Evolutionary conservation across 2,329 filamentous ascomycete species (phyloP).

Genomic region (Hirsutella rhossiliensis): DNA sequence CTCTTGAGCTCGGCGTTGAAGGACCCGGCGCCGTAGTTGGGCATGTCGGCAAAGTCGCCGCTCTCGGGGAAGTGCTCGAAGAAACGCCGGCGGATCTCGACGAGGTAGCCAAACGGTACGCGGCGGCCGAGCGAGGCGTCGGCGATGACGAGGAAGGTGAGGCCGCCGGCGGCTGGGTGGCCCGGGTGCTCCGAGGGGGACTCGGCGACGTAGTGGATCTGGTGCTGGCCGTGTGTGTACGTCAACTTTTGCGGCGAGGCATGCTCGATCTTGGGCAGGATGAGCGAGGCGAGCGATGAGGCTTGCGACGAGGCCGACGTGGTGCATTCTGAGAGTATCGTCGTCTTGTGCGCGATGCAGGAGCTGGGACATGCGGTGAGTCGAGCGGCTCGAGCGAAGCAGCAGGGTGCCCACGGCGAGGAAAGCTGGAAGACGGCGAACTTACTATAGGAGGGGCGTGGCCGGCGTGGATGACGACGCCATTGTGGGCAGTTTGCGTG

Average conservation of each 20-base stretch:
- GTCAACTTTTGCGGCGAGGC: slow-evolving; percentile 73
- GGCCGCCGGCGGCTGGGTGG: slow-evolving; percentile 56
- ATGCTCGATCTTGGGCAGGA: slow-evolving; percentile 92
- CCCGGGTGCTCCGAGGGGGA: slow-evolving; percentile 54
- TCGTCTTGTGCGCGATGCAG: slow-evolving; percentile 88
- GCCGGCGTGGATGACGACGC: slow-evolving; percentile 57
- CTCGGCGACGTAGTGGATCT: slow-evolving; percentile 92
- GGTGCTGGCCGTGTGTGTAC: slow-evolving; percentile 81
- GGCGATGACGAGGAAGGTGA: slow-evolving; percentile 87
- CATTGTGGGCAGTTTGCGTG: slow-evolving; percentile 31
- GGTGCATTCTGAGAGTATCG: slow-evolving; percentile 88
- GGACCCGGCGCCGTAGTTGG: slow-evolving; percentile 77
- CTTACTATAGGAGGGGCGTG: slow-evolving; percentile 64
- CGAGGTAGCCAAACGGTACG: slow-evolving; percentile 83
- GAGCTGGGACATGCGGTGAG: slow-evolving; percentile 42
- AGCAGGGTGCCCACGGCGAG: neutral
- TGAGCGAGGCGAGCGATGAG: slow-evolving; percentile 78
- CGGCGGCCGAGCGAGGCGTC: slow-evolving; percentile 71
- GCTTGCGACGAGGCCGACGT: slow-evolving; percentile 72
- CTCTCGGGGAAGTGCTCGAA: slow-evolving; percentile 52
- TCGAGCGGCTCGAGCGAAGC: neutral
- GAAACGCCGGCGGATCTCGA: slow-evolving; percentile 85
- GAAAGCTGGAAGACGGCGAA: slow-evolving; percentile 3
- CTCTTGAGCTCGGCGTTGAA: slow-evolving; percentile 72
- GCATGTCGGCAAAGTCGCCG: slow-evolving; percentile 66